These are phyloP conservation scores for Pichia sp. DNA, from an alignment of 1,139 yeast genomes.

Conservation along the genomic window DNA sequence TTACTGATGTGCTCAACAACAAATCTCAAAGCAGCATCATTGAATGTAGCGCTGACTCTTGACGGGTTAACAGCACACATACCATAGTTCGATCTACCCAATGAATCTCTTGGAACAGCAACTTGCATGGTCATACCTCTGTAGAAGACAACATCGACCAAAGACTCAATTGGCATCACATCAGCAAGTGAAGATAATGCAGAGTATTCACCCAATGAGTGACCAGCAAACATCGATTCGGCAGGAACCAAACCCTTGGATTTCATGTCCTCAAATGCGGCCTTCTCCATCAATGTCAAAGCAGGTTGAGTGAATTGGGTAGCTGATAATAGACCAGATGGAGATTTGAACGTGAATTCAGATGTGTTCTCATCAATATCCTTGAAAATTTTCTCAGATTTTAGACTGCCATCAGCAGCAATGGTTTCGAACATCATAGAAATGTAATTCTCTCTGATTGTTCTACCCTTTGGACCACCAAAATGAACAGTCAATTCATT, in stretches of 20 bases:
- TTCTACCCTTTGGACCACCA: conserved; percentile 97
- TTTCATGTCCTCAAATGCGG: conserved; percentile 95
- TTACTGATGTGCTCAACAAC: conserved; percentile 85
- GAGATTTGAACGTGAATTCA: conserved; percentile 83
- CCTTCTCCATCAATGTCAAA: conserved; percentile 97
- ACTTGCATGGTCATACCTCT: conserved; percentile 99
- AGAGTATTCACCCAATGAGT: conserved; percentile 97
- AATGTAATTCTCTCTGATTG: conserved; percentile 88
- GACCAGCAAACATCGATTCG: conserved; percentile 96
- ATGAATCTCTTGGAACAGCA: conserved; percentile 94
- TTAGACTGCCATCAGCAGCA: conserved; percentile 76
- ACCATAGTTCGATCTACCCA: conserved; percentile 97
- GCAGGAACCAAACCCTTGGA: conserved; percentile 93
- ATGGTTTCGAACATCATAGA: conserved; percentile 97
- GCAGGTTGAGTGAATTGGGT: conserved; percentile 99
- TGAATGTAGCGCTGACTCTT: conserved; percentile 81
- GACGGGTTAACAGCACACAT: conserved; percentile 99
- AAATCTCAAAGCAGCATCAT: conserved; percentile 89
- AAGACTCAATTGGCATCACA: conserved; percentile 97
- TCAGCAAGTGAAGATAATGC: conserved; percentile 96
- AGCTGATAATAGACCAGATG: conserved; percentile 93
- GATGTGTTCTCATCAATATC: conserved; percentile 78
- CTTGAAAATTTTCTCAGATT: conserved; percentile 92
- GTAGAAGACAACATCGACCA: conserved; percentile 97
- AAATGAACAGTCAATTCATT: conserved; percentile 91